Conservation (phyloP, 768 basidiomycete genomes). For the Russula dissimulans region DNA sequence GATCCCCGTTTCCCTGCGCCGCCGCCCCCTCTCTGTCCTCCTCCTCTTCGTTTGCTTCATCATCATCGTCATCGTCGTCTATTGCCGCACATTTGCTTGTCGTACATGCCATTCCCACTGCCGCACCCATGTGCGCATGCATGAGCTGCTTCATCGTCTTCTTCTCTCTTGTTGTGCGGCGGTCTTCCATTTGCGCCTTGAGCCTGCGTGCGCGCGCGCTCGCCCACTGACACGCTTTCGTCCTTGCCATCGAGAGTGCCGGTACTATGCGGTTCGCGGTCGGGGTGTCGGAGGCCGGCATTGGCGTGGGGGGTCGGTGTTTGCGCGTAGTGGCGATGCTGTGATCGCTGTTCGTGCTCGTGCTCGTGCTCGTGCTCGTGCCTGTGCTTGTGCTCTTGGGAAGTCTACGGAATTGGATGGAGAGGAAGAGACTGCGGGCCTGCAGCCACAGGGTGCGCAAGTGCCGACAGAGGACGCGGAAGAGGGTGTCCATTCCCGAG, state of each 20-base stretch:
- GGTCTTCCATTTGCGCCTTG: conserved; percentile 2
- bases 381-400: not conserved
- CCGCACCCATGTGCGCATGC: not conserved
- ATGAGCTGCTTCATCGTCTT: not conserved
- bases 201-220: not conserved
- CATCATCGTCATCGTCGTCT: not conserved
- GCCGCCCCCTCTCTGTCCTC: not conserved
- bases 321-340: not conserved
- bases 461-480: conserved; percentile 7
- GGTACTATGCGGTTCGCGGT: not conserved
- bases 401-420: not conserved
- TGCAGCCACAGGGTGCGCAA: conserved; percentile 10
- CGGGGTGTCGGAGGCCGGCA: not conserved
- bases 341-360: not conserved
- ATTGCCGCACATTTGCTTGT: not conserved
- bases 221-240: not conserved
- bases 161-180: not conserved
- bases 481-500: not conserved
- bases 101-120: not conserved
- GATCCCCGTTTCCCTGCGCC: not conserved
- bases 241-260: not conserved
- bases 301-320: not conserved
- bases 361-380: not conserved
- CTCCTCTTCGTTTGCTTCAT: not conserved
- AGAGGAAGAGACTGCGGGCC: conserved; percentile 10